These are phyloP conservation scores for Serendipita sp. DNA, from an alignment of 768 basidiomycete species.

Conservation along the genomic window DNA sequence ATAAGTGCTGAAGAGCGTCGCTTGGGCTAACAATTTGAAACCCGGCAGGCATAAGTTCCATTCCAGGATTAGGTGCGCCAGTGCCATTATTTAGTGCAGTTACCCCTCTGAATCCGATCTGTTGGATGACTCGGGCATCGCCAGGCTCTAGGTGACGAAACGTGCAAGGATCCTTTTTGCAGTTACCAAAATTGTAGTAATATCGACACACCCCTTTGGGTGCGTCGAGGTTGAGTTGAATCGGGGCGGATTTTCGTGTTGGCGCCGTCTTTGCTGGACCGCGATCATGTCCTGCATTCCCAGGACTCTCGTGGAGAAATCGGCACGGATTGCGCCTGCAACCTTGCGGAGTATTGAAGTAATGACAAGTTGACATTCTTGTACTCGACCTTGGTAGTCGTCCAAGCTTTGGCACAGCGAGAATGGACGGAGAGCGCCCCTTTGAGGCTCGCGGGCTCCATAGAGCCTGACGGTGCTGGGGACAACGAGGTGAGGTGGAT, in stretches of 20 bases:
- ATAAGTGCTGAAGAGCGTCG: background rate
- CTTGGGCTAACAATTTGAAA: background rate
- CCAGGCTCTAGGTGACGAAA: conserved; percentile 23
- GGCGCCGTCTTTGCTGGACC: too few species aligned
- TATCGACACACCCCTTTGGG: conserved; percentile 30
- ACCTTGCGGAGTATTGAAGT: background rate
- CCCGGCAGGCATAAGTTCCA: conserved; percentile 14
- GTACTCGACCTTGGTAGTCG: too few species aligned
- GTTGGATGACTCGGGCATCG: too few species aligned
- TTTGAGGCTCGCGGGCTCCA: too few species aligned
- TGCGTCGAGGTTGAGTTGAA: background rate
- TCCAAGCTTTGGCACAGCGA: too few species aligned
- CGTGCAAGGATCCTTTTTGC: conserved; percentile 33
- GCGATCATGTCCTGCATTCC: too few species aligned
- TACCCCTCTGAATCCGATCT: too few species aligned
- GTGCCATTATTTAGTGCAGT: conserved; percentile 26
- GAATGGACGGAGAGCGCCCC: too few species aligned
- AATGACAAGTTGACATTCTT: background rate
- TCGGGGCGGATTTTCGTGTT: too few species aligned
- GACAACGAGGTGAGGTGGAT: too few species aligned
- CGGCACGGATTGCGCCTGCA: background rate
- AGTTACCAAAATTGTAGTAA: conserved; percentile 34
- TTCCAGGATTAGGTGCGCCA: conserved; percentile 30
- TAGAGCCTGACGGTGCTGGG: too few species aligned
- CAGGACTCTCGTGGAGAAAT: background rate